Evolutionary conservation across 495 filamentous ascomycete species (phyloP), one percentile per base, ranked within the genome.

Genomic region (Daldinia vernicosa): DNA sequence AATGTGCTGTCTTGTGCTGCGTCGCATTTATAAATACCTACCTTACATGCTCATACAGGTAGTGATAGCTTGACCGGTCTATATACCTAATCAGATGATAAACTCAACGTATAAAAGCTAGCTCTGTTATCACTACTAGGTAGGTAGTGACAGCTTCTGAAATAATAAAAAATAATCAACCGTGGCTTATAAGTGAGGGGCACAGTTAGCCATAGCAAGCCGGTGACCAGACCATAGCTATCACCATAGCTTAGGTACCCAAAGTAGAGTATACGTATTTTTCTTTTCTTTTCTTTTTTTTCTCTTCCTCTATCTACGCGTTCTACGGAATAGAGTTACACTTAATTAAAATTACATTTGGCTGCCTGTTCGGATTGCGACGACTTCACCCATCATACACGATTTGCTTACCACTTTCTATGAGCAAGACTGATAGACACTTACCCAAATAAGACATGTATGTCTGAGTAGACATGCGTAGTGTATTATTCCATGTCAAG

Each of bases 1-100:
- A 22, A 64, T 72, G 64, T 51, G 69, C 35, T 72, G 69, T 72
- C 47, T 67, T 68, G 69, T 72, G 60, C 28, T 55, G 22, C 59
- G 64, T 72, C 12, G 37, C 24, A 55, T 69, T 37, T 45, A 8
- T 35, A 54, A 12, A 45, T 60, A 17, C 33, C 15, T 47, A n/a
- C 32, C 19, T 32, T 63, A 57, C 24, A 30, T 59, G 7, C 12
- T 53, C 26, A 15, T 14, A 27, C 12, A 28, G 1, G 3, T 14
- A 53, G 0, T 30, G 19, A 15, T 11, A 17, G 15, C 50, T 53
- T 53, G 50, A 53, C 50, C 24, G 50, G 50, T 53, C 26, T 53
- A 27, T 30, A 53, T 53, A n/a, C n/a, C n/a, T n/a, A 28, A 52
- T 15, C 47, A 53, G 50, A 17, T 53, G 39, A 40, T 40, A 47